phyloP scores from a whole-genome alignment of 2,329 filamentous ascomycete species.

The Talaromyces sp. region DNA sequence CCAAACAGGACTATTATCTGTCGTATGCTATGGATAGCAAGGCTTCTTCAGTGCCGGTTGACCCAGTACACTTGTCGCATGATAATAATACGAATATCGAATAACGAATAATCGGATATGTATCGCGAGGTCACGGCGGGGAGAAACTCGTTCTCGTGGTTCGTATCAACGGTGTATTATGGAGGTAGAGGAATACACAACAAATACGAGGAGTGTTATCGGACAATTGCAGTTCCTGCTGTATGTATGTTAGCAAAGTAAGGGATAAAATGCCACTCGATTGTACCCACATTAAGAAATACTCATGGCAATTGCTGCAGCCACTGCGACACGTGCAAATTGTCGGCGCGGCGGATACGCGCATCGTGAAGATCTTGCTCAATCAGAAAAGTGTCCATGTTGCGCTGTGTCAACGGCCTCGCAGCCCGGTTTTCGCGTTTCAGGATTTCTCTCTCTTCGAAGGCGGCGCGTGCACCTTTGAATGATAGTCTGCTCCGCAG shows the following conservation, averaged over 20 bases:
- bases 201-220: background rate
- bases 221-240: background rate
- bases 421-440: constrained; percentile 33
- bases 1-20: background rate
- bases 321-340: constrained; percentile 70
- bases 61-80: background rate
- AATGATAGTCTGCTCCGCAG: constrained; percentile 30
- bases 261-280: background rate
- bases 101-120: background rate
- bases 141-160: background rate
- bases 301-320: constrained; percentile 67
- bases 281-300: constrained; percentile 21
- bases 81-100: background rate
- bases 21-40: background rate
- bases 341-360: constrained; percentile 52
- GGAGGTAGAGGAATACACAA: background rate
- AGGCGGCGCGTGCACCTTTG: constrained; percentile 29
- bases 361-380: constrained; percentile 45
- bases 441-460: constrained; percentile 32
- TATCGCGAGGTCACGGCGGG: constrained; percentile 5
- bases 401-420: constrained; percentile 32
- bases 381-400: constrained; percentile 32
- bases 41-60: background rate
- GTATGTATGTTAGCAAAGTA: background rate
- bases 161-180: background rate